Percentiles rank a stretch among this genome's conserved stretches.
These are phyloP conservation scores for Zasmidium citrigriseum DNA, from an alignment of 2,329 filamentous ascomycete species.

Conservation along the genomic window DNA sequence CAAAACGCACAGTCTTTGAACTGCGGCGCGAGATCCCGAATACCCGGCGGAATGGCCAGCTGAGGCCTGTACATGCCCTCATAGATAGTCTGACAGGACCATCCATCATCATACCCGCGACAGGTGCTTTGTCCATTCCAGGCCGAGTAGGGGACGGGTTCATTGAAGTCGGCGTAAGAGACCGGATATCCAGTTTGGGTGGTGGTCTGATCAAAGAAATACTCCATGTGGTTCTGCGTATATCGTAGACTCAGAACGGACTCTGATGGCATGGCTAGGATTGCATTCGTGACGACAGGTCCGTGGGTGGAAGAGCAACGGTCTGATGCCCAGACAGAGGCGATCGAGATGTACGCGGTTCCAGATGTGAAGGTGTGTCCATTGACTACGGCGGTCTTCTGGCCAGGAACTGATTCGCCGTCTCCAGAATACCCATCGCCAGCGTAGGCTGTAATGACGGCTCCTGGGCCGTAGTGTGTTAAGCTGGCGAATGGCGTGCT, in stretches of 20 bases:
- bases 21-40: conserved; percentile 25
- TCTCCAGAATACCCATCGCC: conserved; percentile 21
- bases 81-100: conserved; percentile 28
- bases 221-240: conserved; percentile 29
- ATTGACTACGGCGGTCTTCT: conserved; percentile 20
- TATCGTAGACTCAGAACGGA: conserved; percentile 32
- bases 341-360: conserved; percentile 34
- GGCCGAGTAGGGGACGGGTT: conserved; percentile 31
- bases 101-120: conserved; percentile 7
- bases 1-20: conserved; percentile 31
- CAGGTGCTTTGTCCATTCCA: conserved; percentile 30
- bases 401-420: not conserved
- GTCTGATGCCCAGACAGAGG: conserved; percentile 28
- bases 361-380: conserved; percentile 31
- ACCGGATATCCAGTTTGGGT: conserved; percentile 32
- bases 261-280: conserved; percentile 32
- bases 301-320: conserved; percentile 26
- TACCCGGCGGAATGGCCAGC: conserved; percentile 31
- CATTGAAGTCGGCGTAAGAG: conserved; percentile 32
- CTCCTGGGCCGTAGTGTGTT: conserved; percentile 26
- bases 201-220: conserved; percentile 21
- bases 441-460: conserved; percentile 27
- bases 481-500: conserved; percentile 26
- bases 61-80: conserved; percentile 27
- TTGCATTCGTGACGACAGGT: conserved; percentile 22